Evolutionary conservation across 371 early-diverging fungal genomes (phyloP).

Genomic region (Thermomucor indicae-seudaticae): DNA sequence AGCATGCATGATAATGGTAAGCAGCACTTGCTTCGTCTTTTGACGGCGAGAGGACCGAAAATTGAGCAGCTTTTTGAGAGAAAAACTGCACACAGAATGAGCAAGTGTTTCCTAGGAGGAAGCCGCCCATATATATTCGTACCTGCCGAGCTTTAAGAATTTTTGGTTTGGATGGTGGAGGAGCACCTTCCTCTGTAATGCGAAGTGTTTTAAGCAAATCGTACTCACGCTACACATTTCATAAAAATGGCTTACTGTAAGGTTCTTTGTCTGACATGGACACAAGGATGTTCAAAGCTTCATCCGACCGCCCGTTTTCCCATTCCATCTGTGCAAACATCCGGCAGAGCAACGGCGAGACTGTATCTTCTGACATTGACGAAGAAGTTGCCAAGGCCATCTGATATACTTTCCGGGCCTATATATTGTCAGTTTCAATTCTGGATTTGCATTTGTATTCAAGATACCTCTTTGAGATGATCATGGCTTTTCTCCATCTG

Average conservation of each 20-base stretch:
- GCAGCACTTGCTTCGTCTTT: conserved; percentile 27
- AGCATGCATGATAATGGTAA: conserved; percentile 38
- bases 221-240: background rate
- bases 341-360: conserved; percentile 46
- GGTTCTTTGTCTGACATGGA: conserved; percentile 29
- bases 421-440: background rate
- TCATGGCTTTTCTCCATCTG: conserved; percentile 51
- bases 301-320: conserved; percentile 35
- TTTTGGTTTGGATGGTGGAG: conserved; percentile 7
- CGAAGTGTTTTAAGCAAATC: no score
- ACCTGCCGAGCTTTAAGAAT: conserved; percentile 13
- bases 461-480: conserved; percentile 22
- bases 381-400: conserved; percentile 53
- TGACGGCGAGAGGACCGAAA: conserved; percentile 19
- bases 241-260: conserved; percentile 17
- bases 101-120: background rate
- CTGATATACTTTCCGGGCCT: conserved; percentile 67
- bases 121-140: conserved; percentile 2
- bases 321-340: conserved; percentile 58
- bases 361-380: conserved; percentile 37
- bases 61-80: conserved; percentile 20
- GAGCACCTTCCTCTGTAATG: background rate
- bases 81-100: conserved; percentile 18
- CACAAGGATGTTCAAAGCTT: conserved; percentile 45
- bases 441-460: background rate